Evolutionary conservation across 2,329 filamentous ascomycete genomes (phyloP), one percentile per base, ranked within the genome.

Genomic region (Fusarium keratoplasticum): DNA sequence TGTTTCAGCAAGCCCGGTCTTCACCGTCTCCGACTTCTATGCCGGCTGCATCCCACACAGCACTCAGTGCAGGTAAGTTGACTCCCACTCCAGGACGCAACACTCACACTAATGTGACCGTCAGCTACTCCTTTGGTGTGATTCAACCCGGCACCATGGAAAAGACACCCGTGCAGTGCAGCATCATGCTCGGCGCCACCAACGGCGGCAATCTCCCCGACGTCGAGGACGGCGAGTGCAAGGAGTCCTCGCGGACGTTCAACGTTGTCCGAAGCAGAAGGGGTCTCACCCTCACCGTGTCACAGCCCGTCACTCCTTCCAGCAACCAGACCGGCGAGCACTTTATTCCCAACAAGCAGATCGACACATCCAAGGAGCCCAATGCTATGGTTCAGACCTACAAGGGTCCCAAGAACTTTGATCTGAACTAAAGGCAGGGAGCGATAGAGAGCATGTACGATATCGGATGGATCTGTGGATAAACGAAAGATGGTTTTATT

Each of bases 311-410:
- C 18, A 76, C 69, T 52, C 78, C 77, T 61, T 69, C 27, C 33
- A 77, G 73, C 76, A 62, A 74, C 75, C 73, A 75, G 44, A 71
- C 66, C 6, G 81, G 74, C 67, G 62, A 65, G n/a, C 77, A 81
- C 76, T 62, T 74, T 3, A 76, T 82, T 55, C 70, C 76, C 61
- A 75, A 70, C 71, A 55, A 63, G 72, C 69, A 81, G 44, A 72
- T 81, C 25, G 57, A 20, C 20, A 66, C 64, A 36, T 63, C 69
- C 54, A 50, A 72, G 64, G 35, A 78, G 70, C 76, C 75, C 63
- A 81, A 80, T 64, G 80, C 75, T 29, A 61, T 62, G 50, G 76
- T 79, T 44, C 69, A 82, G 78, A 60, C 9, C 58, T 82, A 82
- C 75, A 75, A 60, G 22, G 81, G 81, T 62, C 61, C 81, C 9